phyloP scores from a whole-genome alignment of 257 asterid species.

The Nicotiana benthamiana region DNA sequence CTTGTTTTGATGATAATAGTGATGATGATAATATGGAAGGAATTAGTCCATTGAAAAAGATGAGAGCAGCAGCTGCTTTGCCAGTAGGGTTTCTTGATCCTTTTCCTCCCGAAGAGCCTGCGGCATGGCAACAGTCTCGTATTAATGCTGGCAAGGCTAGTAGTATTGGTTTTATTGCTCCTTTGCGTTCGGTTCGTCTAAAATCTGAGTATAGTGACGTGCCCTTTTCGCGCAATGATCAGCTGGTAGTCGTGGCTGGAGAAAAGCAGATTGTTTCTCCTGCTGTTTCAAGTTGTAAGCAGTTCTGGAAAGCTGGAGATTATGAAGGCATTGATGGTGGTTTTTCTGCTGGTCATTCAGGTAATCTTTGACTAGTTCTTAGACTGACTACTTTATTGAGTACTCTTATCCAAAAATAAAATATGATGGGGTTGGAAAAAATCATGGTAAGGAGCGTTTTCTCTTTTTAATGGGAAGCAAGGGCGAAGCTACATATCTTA shows the following conservation, averaged over 20 bases:
- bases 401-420: too few species aligned
- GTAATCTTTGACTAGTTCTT: background rate
- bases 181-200: too few species aligned
- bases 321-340: constrained; percentile 30
- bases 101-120: constrained; percentile 20
- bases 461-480: too few species aligned
- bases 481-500: too few species aligned
- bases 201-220: background rate
- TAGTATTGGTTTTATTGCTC: background rate
- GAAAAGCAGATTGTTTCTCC: constrained; percentile 5
- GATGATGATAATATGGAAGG: constrained; percentile 5
- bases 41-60: constrained; percentile 25
- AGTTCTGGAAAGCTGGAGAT: constrained; percentile 84
- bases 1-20: background rate
- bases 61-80: constrained; percentile 21
- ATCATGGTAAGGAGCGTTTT: too few species aligned
- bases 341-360: constrained; percentile 15
- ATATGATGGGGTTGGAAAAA: too few species aligned
- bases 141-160: too few species aligned
- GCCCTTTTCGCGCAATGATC: constrained; percentile 4
- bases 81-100: constrained; percentile 75
- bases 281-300: constrained; percentile 24
- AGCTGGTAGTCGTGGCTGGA: background rate
- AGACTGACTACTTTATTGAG: too few species aligned
- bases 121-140: constrained; percentile 1